phyloP scores from a whole-genome alignment of 257 asterid species.

The Solanum dulcamara region DNA sequence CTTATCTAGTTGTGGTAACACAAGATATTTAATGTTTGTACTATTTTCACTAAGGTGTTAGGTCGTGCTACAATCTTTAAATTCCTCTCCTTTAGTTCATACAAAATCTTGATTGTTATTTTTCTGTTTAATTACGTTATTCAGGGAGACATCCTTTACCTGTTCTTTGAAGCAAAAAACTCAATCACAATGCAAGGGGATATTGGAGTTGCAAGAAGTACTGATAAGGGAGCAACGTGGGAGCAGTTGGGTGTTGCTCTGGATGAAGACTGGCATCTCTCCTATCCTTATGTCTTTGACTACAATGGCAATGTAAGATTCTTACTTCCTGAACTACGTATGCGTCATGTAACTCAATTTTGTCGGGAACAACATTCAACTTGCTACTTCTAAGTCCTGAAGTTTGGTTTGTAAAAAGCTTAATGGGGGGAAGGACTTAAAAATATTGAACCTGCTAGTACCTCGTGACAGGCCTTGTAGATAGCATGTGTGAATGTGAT shows the following conservation, averaged over 20 bases:
- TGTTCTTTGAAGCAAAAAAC: conserved; percentile 79
- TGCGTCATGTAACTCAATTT: not conserved
- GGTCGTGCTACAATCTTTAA: not conserved
- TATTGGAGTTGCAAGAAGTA: conserved; percentile 80
- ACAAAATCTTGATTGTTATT: not conserved
- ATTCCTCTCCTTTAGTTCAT: not conserved
- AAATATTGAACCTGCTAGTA: not conserved
- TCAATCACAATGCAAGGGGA: conserved; percentile 94
- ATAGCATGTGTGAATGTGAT: not conserved
- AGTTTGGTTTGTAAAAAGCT: not conserved
- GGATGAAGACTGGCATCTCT: conserved; percentile 98
- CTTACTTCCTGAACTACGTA: not conserved
- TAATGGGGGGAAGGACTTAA: not conserved
- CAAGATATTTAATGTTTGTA: not conserved
- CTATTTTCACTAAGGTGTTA: not conserved
- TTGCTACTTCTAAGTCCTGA: not conserved
- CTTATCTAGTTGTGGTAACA: not conserved
- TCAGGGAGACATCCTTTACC: conserved; percentile 67
- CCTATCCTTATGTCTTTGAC: conserved; percentile 87
- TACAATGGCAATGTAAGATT: conserved; percentile 69
- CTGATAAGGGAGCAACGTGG: conserved; percentile 88
- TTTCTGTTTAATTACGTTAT: not conserved
- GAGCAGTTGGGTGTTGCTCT: conserved; percentile 82
- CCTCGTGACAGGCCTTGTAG: not conserved
- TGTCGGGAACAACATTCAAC: not conserved